phyloP scores from a whole-genome alignment of 75 land plant genomes.

The Cupressus sempervirens region DNA sequence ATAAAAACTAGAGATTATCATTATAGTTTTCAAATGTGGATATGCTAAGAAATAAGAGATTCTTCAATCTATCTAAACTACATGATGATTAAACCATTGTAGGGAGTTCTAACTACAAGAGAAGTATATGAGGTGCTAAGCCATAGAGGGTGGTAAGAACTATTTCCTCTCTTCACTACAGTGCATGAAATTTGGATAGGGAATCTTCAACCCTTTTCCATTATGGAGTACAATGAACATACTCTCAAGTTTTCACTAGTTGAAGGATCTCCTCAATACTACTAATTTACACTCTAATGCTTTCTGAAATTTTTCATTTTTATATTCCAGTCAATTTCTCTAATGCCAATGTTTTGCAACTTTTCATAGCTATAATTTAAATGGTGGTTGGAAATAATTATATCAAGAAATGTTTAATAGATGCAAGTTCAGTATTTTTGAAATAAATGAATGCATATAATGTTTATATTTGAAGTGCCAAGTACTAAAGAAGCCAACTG shows the following conservation, averaged over 20 bases:
- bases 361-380: neutral
- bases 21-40: no score
- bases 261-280: conserved; percentile 24
- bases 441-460: no score
- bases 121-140: conserved; percentile 73
- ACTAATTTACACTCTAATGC: neutral
- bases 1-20: no score
- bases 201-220: conserved; percentile 57
- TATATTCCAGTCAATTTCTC: neutral
- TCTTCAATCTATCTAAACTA: no score
- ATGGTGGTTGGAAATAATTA: no score
- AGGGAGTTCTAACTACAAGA: conserved; percentile 84
- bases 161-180: conserved; percentile 72
- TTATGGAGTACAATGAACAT: conserved; percentile 53
- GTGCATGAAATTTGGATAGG: conserved; percentile 73
- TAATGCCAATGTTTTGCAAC: neutral
- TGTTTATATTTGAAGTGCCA: no score
- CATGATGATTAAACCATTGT: neutral
- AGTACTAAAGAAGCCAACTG: no score
- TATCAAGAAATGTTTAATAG: no score
- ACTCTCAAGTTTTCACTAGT: conserved; percentile 23
- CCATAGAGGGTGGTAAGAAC: conserved; percentile 62
- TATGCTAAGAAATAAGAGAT: no score
- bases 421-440: no score
- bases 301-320: neutral